Base-by-base conservation (phyloP, 768 basidiomycete genomes). In the Suillus tomentosus region DNA sequence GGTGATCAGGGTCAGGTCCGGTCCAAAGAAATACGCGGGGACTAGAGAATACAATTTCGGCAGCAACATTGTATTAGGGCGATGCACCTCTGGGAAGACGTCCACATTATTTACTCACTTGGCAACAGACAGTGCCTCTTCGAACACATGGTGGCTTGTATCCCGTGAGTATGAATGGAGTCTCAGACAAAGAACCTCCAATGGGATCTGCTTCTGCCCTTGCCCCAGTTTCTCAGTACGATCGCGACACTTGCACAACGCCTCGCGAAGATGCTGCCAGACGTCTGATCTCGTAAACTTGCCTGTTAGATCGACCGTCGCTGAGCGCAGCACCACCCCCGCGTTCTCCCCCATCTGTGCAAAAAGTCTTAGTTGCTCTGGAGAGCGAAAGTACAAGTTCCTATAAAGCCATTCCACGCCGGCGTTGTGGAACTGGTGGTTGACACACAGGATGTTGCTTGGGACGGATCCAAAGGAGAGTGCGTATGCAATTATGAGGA, bases 1-100 rank as follows among this genome's bases (percentile, higher is more conserved):
- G 84, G 64, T 88, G 85, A 14, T 80, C 82, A 31, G 86, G 85
- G 68, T 86, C 85, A 5, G 84, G 85, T 3, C 85, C 84, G n/a
- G 76, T 82, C 87, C 87, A 88, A 24, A 74, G 74, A 67, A 87
- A 87, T 66, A 70, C 53, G 73, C 74, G 40, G 84, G 85, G 60
- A 84, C 74, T 85, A 62, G 11, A 45, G 55, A 45, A 37, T 31
- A n/a, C 22, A 42, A 19, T 31, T 36, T 34, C 19, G 17, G 48
- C 14, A 50, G 48, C 14, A 50, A 50, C 14, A 36, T 40, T 40
- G 37, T 5, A 60, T 56, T 50, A 60, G 54, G 54, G 47, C 40
- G 17, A 58, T 58, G 42, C 57, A 42, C 57, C 40, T 58, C 24
- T 42, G 57, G 57, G 57, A 58, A 40, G 17, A 17, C 15, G 3